phyloP scores from a whole-genome alignment of 371 early-diverging fungal genomes.

The Mucor ambiguus region DNA sequence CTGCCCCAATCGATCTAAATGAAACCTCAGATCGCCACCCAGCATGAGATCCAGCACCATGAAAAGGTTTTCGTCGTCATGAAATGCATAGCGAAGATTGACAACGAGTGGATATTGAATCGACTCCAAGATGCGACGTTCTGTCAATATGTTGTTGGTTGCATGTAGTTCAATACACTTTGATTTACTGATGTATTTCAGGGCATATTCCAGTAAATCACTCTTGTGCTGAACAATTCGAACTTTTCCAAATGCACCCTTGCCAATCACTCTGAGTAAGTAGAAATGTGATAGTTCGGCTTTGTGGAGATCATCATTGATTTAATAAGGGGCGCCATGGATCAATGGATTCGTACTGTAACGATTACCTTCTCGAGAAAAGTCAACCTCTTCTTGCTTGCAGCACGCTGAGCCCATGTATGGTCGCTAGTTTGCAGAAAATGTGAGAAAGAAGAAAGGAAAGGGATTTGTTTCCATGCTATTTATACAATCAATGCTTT shows the following conservation, averaged over 20 bases:
- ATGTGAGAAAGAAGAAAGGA: not conserved
- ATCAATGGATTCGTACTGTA: slow-evolving; percentile 69
- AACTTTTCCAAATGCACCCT: slow-evolving; percentile 81
- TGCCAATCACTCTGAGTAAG: slow-evolving; percentile 69
- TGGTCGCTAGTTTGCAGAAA: not conserved
- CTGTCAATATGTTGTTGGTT: slow-evolving; percentile 58
- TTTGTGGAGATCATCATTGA: slow-evolving; percentile 68
- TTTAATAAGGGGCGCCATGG: slow-evolving; percentile 78
- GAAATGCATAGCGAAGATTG: slow-evolving; percentile 80
- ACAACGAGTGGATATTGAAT: slow-evolving; percentile 57
- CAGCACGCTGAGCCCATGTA: slow-evolving; percentile 41
- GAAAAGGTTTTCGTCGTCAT: slow-evolving; percentile 80
- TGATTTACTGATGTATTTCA: slow-evolving; percentile 66
- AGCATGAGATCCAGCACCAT: slow-evolving; percentile 84
- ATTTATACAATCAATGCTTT: not conserved
- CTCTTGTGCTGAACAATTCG: slow-evolving; percentile 87
- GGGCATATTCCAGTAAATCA: slow-evolving; percentile 55
- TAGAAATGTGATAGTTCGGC: slow-evolving; percentile 67
- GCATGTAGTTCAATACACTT: slow-evolving; percentile 61
- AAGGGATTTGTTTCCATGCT: not conserved
- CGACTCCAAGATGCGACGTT: slow-evolving; percentile 56
- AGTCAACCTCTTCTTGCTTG: slow-evolving; percentile 38
- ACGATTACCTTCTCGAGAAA: slow-evolving; percentile 29
- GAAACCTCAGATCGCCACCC: slow-evolving; percentile 89
- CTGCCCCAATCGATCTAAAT: slow-evolving; percentile 64